Conservation (phyloP, 2,329 filamentous ascomycete genomes). For the Pseudogymnoascus sp. region DNA sequence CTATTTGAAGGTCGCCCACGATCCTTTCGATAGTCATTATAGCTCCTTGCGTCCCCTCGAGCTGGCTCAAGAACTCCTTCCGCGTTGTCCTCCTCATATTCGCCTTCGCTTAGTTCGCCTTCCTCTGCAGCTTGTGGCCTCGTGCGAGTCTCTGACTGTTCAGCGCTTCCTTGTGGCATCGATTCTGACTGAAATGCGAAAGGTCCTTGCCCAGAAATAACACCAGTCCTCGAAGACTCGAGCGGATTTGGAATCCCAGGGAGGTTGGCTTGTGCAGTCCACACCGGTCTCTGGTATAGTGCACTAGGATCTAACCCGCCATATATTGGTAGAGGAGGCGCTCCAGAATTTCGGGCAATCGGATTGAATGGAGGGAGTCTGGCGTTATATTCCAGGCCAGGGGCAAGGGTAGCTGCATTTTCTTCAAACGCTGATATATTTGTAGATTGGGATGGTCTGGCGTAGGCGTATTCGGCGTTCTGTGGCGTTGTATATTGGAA, state of each 20-base stretch:
- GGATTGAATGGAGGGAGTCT: constrained; percentile 19
- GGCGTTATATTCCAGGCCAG: background rate
- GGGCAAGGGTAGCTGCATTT: constrained; percentile 14
- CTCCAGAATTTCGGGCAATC: constrained; percentile 20
- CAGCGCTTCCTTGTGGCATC: background rate
- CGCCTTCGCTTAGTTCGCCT: constrained; percentile 68
- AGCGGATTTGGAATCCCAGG: background rate
- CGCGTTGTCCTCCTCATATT: constrained; percentile 43
- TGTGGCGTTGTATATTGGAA: background rate
- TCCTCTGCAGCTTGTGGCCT: constrained; percentile 47
- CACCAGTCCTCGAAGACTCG: background rate
- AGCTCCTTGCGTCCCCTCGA: background rate
- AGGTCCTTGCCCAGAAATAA: background rate
- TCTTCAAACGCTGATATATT: constrained; percentile 24
- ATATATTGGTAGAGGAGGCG: constrained; percentile 25
- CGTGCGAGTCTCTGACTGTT: background rate
- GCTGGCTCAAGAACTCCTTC: background rate
- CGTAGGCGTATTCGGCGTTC: constrained; percentile 9
- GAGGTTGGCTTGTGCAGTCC: background rate
- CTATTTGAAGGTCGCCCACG: background rate
- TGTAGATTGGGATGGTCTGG: constrained; percentile 21
- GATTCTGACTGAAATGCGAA: background rate
- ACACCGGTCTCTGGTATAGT: background rate
- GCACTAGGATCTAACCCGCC: constrained; percentile 24
- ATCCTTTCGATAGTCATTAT: background rate